These are phyloP conservation scores for Candida xiaguanensis DNA, from an alignment of 805 yeast species.

Conservation along the genomic window DNA sequence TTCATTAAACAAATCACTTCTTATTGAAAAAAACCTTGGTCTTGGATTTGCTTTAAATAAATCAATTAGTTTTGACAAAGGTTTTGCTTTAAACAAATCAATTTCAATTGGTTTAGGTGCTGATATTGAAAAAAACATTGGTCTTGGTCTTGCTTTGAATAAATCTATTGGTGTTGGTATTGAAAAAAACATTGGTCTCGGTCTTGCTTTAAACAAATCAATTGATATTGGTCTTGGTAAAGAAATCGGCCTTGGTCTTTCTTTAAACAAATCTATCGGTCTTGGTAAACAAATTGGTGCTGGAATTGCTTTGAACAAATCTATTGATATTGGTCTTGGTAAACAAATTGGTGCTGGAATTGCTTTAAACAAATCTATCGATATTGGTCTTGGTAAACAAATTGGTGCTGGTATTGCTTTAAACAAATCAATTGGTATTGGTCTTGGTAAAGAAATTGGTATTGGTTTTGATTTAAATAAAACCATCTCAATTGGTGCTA, in stretches of 20 bases:
- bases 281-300: not conserved
- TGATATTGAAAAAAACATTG: not conserved
- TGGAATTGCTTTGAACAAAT: not conserved
- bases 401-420: not conserved
- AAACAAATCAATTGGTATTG: not conserved
- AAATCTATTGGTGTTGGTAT: not conserved
- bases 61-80: not conserved
- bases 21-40: not conserved
- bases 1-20: slow-evolving; percentile 1
- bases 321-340: not conserved
- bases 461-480: not conserved
- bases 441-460: not conserved
- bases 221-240: not conserved
- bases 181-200: not conserved
- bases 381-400: not conserved
- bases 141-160: slow-evolving; percentile 1
- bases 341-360: not conserved
- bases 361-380: not conserved
- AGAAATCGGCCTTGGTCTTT: not conserved
- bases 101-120: slow-evolving; percentile 1
- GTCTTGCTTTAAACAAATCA: not conserved
- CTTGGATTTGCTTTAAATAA: not conserved
- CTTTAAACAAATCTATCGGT: not conserved
- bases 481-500: not conserved
- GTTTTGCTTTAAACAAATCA: not conserved